phyloP scores from a whole-genome alignment of 1,139 yeast genomes.

The Ogataea hybrid region DNA sequence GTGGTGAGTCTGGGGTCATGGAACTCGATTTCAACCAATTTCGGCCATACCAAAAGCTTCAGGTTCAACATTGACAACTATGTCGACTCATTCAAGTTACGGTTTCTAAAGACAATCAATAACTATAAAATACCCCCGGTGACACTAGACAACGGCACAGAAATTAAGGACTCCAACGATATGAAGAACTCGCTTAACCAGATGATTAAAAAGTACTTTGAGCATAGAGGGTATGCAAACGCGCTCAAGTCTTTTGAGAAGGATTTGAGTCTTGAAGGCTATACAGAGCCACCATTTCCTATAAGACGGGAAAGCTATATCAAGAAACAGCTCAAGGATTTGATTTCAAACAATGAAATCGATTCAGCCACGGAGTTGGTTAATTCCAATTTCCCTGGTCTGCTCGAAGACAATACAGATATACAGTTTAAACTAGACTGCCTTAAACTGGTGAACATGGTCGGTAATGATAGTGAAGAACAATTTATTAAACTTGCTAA shows the following conservation, averaged over 20 bases:
- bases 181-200: constrained; percentile 46
- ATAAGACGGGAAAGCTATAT: not conserved
- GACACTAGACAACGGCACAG: constrained; percentile 7
- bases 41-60: constrained; percentile 61
- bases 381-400: constrained; percentile 33
- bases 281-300: not conserved
- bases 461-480: constrained; percentile 33
- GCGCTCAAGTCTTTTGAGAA: constrained; percentile 61
- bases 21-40: constrained; percentile 59
- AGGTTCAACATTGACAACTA: constrained; percentile 70
- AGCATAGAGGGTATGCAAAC: constrained; percentile 70
- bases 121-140: constrained; percentile 13
- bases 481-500: constrained; percentile 48
- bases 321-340: constrained; percentile 16
- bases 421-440: constrained; percentile 53
- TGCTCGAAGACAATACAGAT: constrained; percentile 41
- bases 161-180: constrained; percentile 32
- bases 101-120: constrained; percentile 21
- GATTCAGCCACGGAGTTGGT: constrained; percentile 23
- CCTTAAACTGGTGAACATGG: constrained; percentile 47
- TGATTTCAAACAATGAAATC: constrained; percentile 17
- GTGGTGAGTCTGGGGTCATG: constrained; percentile 50
- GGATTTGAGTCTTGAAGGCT: constrained; percentile 37
- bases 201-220: constrained; percentile 66
- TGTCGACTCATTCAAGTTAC: constrained; percentile 44